phyloP scores from a whole-genome alignment of 768 basidiomycete genomes.

The Lactarius tabidus region DNA sequence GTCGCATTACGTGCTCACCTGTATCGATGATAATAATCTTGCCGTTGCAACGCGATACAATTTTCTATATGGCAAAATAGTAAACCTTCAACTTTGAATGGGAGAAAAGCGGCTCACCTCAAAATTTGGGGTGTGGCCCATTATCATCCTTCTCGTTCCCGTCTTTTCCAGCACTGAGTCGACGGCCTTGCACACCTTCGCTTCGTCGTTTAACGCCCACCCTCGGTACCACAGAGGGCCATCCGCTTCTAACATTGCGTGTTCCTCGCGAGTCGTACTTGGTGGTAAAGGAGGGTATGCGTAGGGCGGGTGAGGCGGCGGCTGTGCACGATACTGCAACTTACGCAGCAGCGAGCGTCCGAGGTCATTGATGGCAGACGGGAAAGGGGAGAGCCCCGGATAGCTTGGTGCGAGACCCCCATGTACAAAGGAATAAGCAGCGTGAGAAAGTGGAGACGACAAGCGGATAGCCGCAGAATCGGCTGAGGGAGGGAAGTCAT shows the following conservation, averaged over 20 bases:
- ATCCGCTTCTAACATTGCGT: slow-evolving; percentile 63
- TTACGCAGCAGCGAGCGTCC: slow-evolving; percentile 65
- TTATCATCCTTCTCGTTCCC: slow-evolving; percentile 84
- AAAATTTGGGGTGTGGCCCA: slow-evolving; percentile 97
- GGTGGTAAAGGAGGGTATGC: slow-evolving; percentile 68
- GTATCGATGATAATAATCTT: slow-evolving; percentile 97
- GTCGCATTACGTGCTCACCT: slow-evolving; percentile 40
- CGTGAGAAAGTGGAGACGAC: slow-evolving; percentile 55
- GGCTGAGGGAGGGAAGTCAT: slow-evolving; percentile 44
- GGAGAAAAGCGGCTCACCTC: slow-evolving; percentile 38
- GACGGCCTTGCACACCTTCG: slow-evolving; percentile 64
- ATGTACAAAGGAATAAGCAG: slow-evolving; percentile 89
- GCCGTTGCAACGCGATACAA: slow-evolving; percentile 83
- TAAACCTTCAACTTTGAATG: neutral
- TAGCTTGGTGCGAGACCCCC: slow-evolving; percentile 85
- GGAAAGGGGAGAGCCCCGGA: slow-evolving; percentile 72
- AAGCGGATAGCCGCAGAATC: slow-evolving; percentile 30
- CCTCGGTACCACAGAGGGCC: slow-evolving; percentile 96
- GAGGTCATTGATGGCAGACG: slow-evolving; percentile 74
- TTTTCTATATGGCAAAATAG: slow-evolving; percentile 40
- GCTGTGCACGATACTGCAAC: slow-evolving; percentile 65
- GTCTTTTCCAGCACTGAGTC: slow-evolving; percentile 66
- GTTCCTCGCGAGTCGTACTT: slow-evolving; percentile 62
- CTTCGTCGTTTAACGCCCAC: slow-evolving; percentile 76
- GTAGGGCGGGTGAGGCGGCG: slow-evolving; percentile 74